These are phyloP conservation scores for Polygonum aviculare DNA, from an alignment of 148 eudicot genomes.

Conservation along the genomic window DNA sequence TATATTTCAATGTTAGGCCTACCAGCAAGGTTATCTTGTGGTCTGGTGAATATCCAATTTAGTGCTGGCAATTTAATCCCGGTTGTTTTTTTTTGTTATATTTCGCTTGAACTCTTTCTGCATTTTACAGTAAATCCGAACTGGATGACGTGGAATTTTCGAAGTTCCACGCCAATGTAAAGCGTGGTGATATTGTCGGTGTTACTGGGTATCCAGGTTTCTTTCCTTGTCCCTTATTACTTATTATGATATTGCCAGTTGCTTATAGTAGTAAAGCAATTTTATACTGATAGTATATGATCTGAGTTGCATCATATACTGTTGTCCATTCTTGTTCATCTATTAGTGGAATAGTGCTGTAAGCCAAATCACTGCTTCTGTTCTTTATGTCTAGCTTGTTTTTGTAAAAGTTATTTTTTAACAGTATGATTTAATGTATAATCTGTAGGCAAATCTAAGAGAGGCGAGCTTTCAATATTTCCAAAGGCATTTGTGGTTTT, in stretches of 20 bases:
- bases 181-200: slow-evolving; percentile 95
- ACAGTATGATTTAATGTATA: background rate
- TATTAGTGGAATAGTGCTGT: background rate
- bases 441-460: slow-evolving; percentile 74
- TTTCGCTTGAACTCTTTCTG: background rate
- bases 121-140: slow-evolving; percentile 46
- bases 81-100: background rate
- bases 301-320: background rate
- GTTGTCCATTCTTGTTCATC: background rate
- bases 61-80: background rate
- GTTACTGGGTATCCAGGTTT: slow-evolving; percentile 83
- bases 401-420: background rate
- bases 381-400: background rate
- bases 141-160: slow-evolving; percentile 67
- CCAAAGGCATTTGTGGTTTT: slow-evolving; percentile 58
- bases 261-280: background rate
- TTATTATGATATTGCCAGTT: background rate
- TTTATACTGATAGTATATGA: background rate
- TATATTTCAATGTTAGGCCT: background rate
- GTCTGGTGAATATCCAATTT: background rate
- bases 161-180: slow-evolving; percentile 58
- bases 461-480: slow-evolving; percentile 85
- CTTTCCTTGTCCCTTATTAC: background rate
- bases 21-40: background rate
- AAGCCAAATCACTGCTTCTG: background rate